A percentile compares a stretch with the other conserved stretches of the same genome.
Evolutionary conservation across 78 protist species (phyloP).

Genomic region (Dictyostelium citrinum): DNA sequence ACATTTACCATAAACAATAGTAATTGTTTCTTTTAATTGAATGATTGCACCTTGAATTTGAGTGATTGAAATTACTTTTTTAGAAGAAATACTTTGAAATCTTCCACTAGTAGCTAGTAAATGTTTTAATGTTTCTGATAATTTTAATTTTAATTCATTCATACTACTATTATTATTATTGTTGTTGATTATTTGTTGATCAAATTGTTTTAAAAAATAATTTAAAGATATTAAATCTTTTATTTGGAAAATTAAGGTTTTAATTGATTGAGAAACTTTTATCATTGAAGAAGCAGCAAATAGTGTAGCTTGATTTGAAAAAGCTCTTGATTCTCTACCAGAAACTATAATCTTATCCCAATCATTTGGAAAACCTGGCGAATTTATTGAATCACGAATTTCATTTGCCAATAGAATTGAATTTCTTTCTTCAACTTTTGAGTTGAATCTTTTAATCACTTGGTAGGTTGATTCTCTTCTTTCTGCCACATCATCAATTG

Average conservation of each 20-base stretch:
- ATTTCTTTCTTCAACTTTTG: slow-evolving; percentile 4
- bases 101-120: slow-evolving; percentile 16
- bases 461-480: slow-evolving; percentile 25
- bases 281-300: slow-evolving; percentile 30
- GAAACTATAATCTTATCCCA: slow-evolving; percentile 2
- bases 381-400: slow-evolving; percentile 14
- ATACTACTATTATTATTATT: neutral
- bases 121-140: neutral
- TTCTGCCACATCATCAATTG: neutral
- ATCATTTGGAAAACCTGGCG: neutral
- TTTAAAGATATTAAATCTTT: neutral
- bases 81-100: neutral
- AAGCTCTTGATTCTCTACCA: slow-evolving; percentile 74
- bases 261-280: neutral
- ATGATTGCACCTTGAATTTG: slow-evolving; percentile 66
- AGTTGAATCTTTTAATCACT: slow-evolving; percentile 6
- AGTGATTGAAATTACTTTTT: slow-evolving; percentile 2
- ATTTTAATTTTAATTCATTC: neutral
- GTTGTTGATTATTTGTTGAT: neutral
- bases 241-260: neutral
- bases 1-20: slow-evolving; percentile 27
- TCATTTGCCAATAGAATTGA: slow-evolving; percentile 26
- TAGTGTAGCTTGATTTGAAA: slow-evolving; percentile 68
- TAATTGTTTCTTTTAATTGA: slow-evolving; percentile 33
- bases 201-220: neutral